Conservation (phyloP, 2,329 filamentous ascomycete genomes). For the Cladophialophora yegresii region DNA sequence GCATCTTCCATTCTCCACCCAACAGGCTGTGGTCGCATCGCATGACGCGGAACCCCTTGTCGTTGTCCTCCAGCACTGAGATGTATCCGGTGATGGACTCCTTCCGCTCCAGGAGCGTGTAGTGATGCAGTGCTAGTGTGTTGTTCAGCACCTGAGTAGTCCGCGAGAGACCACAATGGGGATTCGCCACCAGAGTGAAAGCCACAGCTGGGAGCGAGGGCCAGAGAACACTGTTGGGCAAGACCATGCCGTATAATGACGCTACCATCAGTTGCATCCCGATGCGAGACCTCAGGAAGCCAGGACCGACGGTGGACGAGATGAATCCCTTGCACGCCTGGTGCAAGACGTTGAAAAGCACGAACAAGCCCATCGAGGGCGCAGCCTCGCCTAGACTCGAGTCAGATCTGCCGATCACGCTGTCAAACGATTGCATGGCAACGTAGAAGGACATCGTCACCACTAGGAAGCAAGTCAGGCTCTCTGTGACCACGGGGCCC, state of each 20-base stretch:
- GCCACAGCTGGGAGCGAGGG: conserved; percentile 69
- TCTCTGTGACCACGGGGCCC: conserved; percentile 76
- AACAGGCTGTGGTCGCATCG: conserved; percentile 92
- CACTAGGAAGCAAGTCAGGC: conserved; percentile 70
- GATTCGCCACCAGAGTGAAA: conserved; percentile 67
- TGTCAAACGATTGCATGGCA: conserved; percentile 65
- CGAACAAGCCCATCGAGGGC: conserved; percentile 67
- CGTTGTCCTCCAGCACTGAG: conserved; percentile 77
- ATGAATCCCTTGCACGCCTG: conserved; percentile 47
- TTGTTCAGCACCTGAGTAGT: conserved; percentile 66
- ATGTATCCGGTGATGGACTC: conserved; percentile 92
- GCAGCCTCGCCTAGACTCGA: conserved; percentile 62
- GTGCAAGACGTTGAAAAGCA: conserved; percentile 59
- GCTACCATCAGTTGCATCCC: conserved; percentile 71
- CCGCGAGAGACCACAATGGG: conserved; percentile 66
- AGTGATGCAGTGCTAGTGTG: conserved; percentile 66
- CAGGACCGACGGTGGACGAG: conserved; percentile 59
- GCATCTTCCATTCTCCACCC: conserved; percentile 79
- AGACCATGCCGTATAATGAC: conserved; percentile 63
- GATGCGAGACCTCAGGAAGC: conserved; percentile 67
- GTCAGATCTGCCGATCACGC: conserved; percentile 49
- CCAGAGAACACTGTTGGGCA: conserved; percentile 68
- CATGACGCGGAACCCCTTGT: conserved; percentile 74
- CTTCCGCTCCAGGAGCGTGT: conserved; percentile 73
- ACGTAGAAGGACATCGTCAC: conserved; percentile 64